A percentile compares a stretch with the other conserved stretches of the same genome.
These are phyloP conservation scores for Aspergillus niger DNA, from an alignment of 2,329 filamentous ascomycete species.

Conservation along the genomic window DNA sequence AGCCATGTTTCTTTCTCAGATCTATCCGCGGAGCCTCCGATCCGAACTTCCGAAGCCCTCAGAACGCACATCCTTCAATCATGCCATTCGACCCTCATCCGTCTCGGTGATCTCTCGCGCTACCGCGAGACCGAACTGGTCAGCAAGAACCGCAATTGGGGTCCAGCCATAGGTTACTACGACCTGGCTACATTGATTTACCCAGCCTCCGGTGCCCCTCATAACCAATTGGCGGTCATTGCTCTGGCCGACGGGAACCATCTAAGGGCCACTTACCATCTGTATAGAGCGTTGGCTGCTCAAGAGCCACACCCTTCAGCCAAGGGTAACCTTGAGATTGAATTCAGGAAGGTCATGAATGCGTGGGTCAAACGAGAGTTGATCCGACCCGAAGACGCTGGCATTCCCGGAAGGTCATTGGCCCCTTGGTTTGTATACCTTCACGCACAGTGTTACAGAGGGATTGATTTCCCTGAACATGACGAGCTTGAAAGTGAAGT, in stretches of 20 bases:
- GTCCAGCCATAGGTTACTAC: slow-evolving; percentile 81
- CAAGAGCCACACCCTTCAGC: slow-evolving; percentile 74
- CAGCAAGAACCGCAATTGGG: slow-evolving; percentile 73
- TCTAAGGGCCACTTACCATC: slow-evolving; percentile 82
- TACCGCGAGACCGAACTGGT: slow-evolving; percentile 77
- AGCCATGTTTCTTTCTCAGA: slow-evolving; percentile 25
- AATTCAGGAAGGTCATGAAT: slow-evolving; percentile 68
- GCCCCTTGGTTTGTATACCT: slow-evolving; percentile 81
- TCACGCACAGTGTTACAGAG: slow-evolving; percentile 81
- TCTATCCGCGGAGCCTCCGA: slow-evolving; percentile 48
- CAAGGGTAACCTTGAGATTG: slow-evolving; percentile 72
- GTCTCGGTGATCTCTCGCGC: slow-evolving; percentile 84
- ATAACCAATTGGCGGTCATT: slow-evolving; percentile 90
- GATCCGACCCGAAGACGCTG: slow-evolving; percentile 52
- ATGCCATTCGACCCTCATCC: slow-evolving; percentile 80
- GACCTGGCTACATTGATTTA: slow-evolving; percentile 75
- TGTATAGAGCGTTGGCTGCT: slow-evolving; percentile 80
- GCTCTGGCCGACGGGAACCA: slow-evolving; percentile 75
- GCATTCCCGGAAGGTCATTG: slow-evolving; percentile 59
- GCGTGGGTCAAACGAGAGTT: slow-evolving; percentile 60
- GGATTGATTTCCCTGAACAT: slow-evolving; percentile 71
- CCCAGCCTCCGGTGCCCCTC: slow-evolving; percentile 76
- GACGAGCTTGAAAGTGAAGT: slow-evolving; percentile 85
- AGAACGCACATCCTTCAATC: slow-evolving; percentile 66
- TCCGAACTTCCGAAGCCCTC: slow-evolving; percentile 52